Base-by-base conservation (phyloP, 2,329 filamentous ascomycete genomes). In the Exophiala lecanii-corni region DNA sequence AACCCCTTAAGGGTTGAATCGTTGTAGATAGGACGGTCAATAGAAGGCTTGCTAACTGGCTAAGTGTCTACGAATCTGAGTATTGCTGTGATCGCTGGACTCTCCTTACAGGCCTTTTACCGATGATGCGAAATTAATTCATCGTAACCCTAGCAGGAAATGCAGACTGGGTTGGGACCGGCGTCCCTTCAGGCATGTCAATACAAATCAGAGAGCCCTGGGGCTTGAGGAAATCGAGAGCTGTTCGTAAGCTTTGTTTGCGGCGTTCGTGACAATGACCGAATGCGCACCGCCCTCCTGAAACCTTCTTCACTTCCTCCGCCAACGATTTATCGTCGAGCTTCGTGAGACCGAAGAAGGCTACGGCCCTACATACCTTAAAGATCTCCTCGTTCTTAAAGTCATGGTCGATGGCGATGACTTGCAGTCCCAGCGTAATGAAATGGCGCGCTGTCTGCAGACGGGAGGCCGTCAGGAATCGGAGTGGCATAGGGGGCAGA, bases 361-460 rank as follows among this genome's bases (percentile, higher is more conserved):
- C 25, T 9, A 9, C 25, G 9, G 25, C 25, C 9, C 25, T n/a
- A 9, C 9, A n/a, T 9, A n/a, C 9, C n/a, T 28, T 28, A 28
- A 9, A 28, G n/a, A 28, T 9, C 9, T n/a, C n/a, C n/a, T 28
- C 25, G 9, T 28, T 28, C 9, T 28, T n/a, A n/a, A n/a, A n/a
- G 25, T n/a, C 25, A 28, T 9, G n/a, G 25, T 28, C 25, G 25
- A 28, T n/a, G 9, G 25, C 25, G 25, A 28, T 28, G 9, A 28
- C 25, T n/a, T 28, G 43, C 41, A 5, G 41, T 20, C 7, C 43
- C 43, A 17, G 12, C 43, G 25, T 86, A 91, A 23, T 91, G 71
- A 68, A 91, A 78, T 1, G 86, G 85, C 2, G 84, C 76, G 1
- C 74, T 76, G 40, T 72, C 67, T 3, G 66, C 69, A 17, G 65